Evolutionary conservation across 2,329 filamentous ascomycete species (phyloP).

Genomic region (Nemania bipapillata): DNA sequence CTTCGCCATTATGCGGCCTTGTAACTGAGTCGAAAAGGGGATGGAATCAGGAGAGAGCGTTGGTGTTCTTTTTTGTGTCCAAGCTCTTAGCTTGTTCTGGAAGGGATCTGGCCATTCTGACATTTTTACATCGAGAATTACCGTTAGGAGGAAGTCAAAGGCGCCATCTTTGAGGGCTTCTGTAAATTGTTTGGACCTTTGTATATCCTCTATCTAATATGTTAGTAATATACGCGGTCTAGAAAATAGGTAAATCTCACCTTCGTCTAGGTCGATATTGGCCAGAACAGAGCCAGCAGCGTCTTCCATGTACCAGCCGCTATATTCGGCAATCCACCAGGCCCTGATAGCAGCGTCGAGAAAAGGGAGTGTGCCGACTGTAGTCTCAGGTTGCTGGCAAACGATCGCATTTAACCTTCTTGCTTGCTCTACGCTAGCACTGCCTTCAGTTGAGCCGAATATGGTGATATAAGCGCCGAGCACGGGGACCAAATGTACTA

Average conservation of each 20-base stretch:
- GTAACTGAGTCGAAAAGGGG: conserved; percentile 77
- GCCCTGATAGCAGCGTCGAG: conserved; percentile 81
- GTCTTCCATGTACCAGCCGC: conserved; percentile 84
- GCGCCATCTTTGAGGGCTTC: conserved; percentile 86
- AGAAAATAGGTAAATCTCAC: conserved; percentile 49
- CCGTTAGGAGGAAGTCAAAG: conserved; percentile 88
- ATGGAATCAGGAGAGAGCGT: conserved; percentile 74
- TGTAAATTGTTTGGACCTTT: conserved; percentile 77
- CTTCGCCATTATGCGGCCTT: conserved; percentile 77
- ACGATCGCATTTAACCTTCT: conserved; percentile 76
- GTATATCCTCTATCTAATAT: conserved; percentile 69
- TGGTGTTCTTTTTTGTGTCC: conserved; percentile 83
- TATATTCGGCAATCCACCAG: conserved; percentile 95
- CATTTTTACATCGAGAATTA: conserved; percentile 82
- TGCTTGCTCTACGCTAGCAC: conserved; percentile 73
- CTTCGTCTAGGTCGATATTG: conserved; percentile 71
- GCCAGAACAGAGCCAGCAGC: conserved; percentile 68
- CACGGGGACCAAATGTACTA: conserved; percentile 84
- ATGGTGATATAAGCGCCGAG: conserved; percentile 79
- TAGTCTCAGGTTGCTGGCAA: conserved; percentile 72
- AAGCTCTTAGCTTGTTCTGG: conserved; percentile 81
- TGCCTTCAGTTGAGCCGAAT: conserved; percentile 81
- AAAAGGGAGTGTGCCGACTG: conserved; percentile 76
- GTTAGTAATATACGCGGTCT: conserved; percentile 43
- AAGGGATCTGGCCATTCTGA: conserved; percentile 90